A percentile compares a stretch with the other conserved stretches of the same genome.
phyloP scores from a whole-genome alignment of 2,329 filamentous ascomycete genomes.

The Fusarium verticillioides region DNA sequence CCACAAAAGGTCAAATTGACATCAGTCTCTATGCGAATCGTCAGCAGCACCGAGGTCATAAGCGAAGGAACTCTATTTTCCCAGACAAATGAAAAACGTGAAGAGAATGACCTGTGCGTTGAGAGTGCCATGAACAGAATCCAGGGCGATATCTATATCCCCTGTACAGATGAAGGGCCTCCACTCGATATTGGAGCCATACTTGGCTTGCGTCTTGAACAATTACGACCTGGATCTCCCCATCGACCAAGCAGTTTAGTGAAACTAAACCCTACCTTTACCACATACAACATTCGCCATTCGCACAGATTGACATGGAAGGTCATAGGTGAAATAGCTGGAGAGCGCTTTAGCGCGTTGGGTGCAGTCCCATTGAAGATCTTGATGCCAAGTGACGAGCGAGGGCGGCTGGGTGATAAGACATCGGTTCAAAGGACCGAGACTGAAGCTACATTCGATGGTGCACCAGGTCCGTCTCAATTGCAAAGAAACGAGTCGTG shows the following conservation, averaged over 20 bases:
- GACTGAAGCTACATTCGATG: neutral
- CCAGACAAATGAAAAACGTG: neutral
- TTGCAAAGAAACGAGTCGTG: conserved; percentile 2
- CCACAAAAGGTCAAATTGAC: conserved; percentile 33
- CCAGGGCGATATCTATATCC: conserved; percentile 4
- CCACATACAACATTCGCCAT: conserved; percentile 46
- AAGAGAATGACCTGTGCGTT: conserved; percentile 10
- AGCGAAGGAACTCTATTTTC: conserved; percentile 3
- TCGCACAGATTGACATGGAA: conserved; percentile 40
- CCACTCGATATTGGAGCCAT: conserved; percentile 21
- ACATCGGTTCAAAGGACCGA: rapidly evolving
- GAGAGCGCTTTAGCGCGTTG: neutral
- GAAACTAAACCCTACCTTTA: conserved; percentile 37
- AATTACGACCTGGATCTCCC: neutral
- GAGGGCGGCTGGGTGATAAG: too few relatives aligned
- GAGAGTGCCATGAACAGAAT: neutral
- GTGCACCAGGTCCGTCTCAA: neutral
- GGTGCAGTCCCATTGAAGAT: conserved; percentile 1
- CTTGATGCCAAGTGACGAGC: conserved; percentile 12
- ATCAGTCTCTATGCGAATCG: conserved; percentile 21
- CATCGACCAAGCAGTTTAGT: rapidly evolving
- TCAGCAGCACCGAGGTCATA: conserved; percentile 2
- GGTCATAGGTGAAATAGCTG: neutral
- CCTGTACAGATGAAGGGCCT: neutral
- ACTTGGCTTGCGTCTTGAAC: conserved; percentile 21